Base-by-base conservation (phyloP, 257 asterid genomes). In the Handroanthus guayacan region DNA sequence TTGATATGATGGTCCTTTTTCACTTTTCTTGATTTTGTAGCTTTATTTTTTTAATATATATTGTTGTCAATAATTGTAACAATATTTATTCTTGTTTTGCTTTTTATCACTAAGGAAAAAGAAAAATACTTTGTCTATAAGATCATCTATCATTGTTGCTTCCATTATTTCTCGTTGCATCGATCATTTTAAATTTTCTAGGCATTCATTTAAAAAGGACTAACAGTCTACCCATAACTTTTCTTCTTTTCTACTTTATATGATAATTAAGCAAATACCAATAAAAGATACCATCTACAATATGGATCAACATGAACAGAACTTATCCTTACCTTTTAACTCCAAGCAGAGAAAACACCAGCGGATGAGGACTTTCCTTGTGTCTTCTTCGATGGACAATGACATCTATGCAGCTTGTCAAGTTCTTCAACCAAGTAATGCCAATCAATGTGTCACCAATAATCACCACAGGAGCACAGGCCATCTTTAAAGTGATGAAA, bases 401-500 rank as follows among this genome's bases (percentile, higher is more conserved):
- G n/a, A 62, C 36, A 52, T 18, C 12, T 12, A 62, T 36, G 25
- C 54, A 8, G 58, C 14, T 16, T 2, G n/a, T 41, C 37, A 43
- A 12, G 12, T 16, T 47, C 68, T 56, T 18, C 66, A 17, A 43
- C 9, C 61, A 45, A 64, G 17, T 17, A 64, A 61, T 41, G 62
- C 58, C 45, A 20, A 50, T 39, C 57, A 38, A 70, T 61, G 72
- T 36, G 69, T 86, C 82, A 89, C 92, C 92, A 89, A 73, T 85
- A 86, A 58, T 87, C 90, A 41, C 86, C 86, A 77, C 94, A 89
- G 1, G 94, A 87, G 80, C 94, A 89, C 71, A 73, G 11, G 31
- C 90, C 94, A 9, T 87, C 82, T 80, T 55, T 83, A 74, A 89
- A 89, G 86, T 86, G 94, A 78, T 89, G 94, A 79, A 89, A 89